These are phyloP conservation scores for Thalassiosira oceanica DNA, from an alignment of 352 stramenopile genomes.

Conservation along the genomic window DNA sequence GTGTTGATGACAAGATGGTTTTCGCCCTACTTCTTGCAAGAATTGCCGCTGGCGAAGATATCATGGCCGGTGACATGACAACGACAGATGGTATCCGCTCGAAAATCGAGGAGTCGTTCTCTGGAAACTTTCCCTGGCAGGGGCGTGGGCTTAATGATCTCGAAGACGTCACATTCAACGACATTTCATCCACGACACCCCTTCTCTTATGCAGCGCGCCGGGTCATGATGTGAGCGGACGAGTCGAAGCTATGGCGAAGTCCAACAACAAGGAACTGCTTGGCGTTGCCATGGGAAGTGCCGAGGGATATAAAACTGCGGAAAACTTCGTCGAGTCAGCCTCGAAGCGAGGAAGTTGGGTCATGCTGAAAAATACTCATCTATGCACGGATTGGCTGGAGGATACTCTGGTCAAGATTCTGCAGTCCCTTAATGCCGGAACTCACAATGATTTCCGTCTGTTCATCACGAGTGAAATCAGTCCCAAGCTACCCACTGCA, in stretches of 20 bases:
- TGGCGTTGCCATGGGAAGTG: slow-evolving; percentile 97
- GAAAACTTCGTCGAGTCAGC: slow-evolving; percentile 92
- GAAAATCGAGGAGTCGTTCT: slow-evolving; percentile 84
- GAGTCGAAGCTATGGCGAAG: slow-evolving; percentile 93
- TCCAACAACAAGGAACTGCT: slow-evolving; percentile 90
- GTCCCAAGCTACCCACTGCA: slow-evolving; percentile 92
- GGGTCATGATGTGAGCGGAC: slow-evolving; percentile 96
- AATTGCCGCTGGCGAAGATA: slow-evolving; percentile 60
- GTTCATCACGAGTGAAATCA: slow-evolving; percentile 98
- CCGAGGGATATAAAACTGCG: slow-evolving; percentile 93
- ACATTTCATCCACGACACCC: slow-evolving; percentile 88
- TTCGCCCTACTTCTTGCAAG: slow-evolving; percentile 93
- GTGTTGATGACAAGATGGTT: slow-evolving; percentile 97
- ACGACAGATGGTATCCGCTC: slow-evolving; percentile 64
- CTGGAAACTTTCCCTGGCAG: slow-evolving; percentile 90
- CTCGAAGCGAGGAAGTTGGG: slow-evolving; percentile 94
- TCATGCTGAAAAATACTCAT: slow-evolving; percentile 99
- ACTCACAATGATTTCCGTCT: slow-evolving; percentile 84
- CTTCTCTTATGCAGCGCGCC: slow-evolving; percentile 95
- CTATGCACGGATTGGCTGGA: slow-evolving; percentile 96
- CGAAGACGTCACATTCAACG: slow-evolving; percentile 88
- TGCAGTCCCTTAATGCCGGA: slow-evolving; percentile 76
- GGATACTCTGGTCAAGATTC: slow-evolving; percentile 93
- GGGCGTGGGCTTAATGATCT: slow-evolving; percentile 91
- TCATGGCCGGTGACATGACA: slow-evolving; percentile 70